Percentiles rank a stretch among this genome's conserved stretches.
Evolutionary conservation across 805 yeast genomes (phyloP).

Genomic region (Kuraishia molischiana): DNA sequence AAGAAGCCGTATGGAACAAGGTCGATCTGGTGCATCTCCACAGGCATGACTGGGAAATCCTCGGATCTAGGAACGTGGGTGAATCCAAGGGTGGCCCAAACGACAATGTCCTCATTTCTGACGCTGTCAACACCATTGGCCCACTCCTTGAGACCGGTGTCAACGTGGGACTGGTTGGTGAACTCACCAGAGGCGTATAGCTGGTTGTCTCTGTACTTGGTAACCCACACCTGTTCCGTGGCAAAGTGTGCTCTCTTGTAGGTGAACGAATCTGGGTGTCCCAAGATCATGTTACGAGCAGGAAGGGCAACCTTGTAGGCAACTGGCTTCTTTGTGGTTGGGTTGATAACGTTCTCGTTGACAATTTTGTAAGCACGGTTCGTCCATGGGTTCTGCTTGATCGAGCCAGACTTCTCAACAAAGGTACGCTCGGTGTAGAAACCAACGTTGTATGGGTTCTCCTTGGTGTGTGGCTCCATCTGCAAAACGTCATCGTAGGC

Average conservation of each 20-base stretch:
- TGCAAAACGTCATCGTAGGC: conserved; percentile 60
- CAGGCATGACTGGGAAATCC: conserved; percentile 89
- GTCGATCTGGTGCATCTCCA: conserved; percentile 61
- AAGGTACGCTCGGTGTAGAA: conserved; percentile 51
- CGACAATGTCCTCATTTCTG: conserved; percentile 66
- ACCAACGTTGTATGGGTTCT: conserved; percentile 65
- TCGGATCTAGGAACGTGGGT: conserved; percentile 79
- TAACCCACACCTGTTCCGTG: conserved; percentile 74
- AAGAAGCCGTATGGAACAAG: conserved; percentile 69
- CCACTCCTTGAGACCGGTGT: conserved; percentile 66
- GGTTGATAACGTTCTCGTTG: conserved; percentile 64
- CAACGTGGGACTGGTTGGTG: conserved; percentile 68
- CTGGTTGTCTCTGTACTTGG: conserved; percentile 65
- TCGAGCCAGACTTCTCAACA: conserved; percentile 61
- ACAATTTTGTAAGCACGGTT: conserved; percentile 67
- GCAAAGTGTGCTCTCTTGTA: conserved; percentile 66
- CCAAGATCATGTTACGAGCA: conserved; percentile 68
- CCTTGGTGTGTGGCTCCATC: conserved; percentile 40
- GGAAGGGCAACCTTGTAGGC: conserved; percentile 70
- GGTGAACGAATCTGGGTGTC: conserved; percentile 53
- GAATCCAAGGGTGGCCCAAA: conserved; percentile 76
- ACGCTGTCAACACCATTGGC: conserved; percentile 58
- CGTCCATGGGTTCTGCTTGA: conserved; percentile 70
- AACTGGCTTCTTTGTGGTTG: conserved; percentile 60
- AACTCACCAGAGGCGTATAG: conserved; percentile 78